These are phyloP conservation scores for Musa schizocarpa DNA, from an alignment of 176 grass and related monocot species.

Conservation along the genomic window DNA sequence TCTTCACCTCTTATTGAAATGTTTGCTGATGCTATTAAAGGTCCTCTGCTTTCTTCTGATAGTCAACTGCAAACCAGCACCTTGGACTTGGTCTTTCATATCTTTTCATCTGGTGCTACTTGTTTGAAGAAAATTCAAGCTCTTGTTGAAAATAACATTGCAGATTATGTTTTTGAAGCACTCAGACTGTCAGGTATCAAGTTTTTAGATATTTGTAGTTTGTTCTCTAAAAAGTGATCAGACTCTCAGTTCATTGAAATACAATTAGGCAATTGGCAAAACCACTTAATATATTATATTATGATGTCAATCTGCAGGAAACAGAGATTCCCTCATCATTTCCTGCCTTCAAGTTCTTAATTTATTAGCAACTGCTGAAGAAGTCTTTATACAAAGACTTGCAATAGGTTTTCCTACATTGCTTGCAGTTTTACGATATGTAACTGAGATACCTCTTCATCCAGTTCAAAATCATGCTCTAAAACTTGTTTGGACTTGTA, in stretches of 20 bases:
- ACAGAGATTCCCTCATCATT: constrained; percentile 62
- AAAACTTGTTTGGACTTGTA: constrained; percentile 56
- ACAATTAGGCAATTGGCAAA: background rate
- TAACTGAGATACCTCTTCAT: constrained; percentile 81
- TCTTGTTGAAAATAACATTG: constrained; percentile 69
- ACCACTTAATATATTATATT: background rate
- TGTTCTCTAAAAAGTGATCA: background rate
- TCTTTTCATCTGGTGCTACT: constrained; percentile 52
- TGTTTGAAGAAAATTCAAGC: constrained; percentile 49
- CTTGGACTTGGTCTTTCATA: constrained; percentile 87
- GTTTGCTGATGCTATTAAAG: constrained; percentile 92
- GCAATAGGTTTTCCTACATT: constrained; percentile 66
- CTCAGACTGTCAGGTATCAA: constrained; percentile 70
- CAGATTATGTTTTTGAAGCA: constrained; percentile 90
- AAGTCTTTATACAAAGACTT: constrained; percentile 68
- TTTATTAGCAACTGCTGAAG: constrained; percentile 53
- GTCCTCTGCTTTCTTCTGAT: constrained; percentile 77
- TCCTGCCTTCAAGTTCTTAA: constrained; percentile 64
- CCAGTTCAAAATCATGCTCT: constrained; percentile 66
- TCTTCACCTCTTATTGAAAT: constrained; percentile 41
- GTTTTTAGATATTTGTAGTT: background rate
- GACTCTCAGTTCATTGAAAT: background rate
- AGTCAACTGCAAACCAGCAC: constrained; percentile 57
- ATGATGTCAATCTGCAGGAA: constrained; percentile 48
- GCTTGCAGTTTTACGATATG: constrained; percentile 74